A percentile compares a stretch with the other conserved stretches of the same genome.
Evolutionary conservation across 2,329 filamentous ascomycete genomes (phyloP).

Genomic region (Chaetothyriales sp.): DNA sequence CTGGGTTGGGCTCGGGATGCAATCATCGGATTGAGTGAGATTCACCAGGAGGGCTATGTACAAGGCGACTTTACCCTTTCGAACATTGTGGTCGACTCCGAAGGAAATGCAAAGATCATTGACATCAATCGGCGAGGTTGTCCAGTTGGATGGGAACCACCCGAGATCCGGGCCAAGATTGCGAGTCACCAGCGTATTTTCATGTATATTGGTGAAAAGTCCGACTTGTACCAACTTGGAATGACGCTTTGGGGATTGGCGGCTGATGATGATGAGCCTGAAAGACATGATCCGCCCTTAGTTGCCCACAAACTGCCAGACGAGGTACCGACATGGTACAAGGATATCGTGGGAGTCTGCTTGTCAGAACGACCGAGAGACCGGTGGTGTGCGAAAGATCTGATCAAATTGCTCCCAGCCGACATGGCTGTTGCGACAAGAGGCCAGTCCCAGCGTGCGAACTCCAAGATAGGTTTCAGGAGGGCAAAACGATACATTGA

Average conservation of each 20-base stretch:
- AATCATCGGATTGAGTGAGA: constrained; percentile 73
- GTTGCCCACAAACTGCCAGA: constrained; percentile 40
- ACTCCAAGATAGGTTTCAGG: not conserved
- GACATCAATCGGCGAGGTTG: constrained; percentile 97
- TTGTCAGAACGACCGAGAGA: constrained; percentile 59
- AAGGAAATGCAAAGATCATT: constrained; percentile 86
- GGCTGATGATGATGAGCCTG: constrained; percentile 78
- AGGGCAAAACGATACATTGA: constrained; percentile 16
- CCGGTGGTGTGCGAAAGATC: constrained; percentile 57
- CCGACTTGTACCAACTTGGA: constrained; percentile 85
- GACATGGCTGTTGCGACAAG: not conserved
- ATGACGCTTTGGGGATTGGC: constrained; percentile 95
- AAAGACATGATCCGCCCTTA: constrained; percentile 60
- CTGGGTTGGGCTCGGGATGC: constrained; percentile 88
- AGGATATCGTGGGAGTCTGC: constrained; percentile 60
- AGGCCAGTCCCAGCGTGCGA: constrained; percentile 4
- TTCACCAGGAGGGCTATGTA: constrained; percentile 91
- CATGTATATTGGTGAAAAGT: constrained; percentile 97
- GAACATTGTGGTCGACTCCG: constrained; percentile 82
- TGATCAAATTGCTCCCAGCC: constrained; percentile 55
- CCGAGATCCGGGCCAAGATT: constrained; percentile 74
- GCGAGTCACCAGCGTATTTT: constrained; percentile 79
- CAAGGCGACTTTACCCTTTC: constrained; percentile 96
- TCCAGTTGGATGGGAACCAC: constrained; percentile 93
- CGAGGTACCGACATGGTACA: constrained; percentile 66